Base-by-base conservation (phyloP, 2,329 filamentous ascomycete genomes). In the Xylariaceae sp. region DNA sequence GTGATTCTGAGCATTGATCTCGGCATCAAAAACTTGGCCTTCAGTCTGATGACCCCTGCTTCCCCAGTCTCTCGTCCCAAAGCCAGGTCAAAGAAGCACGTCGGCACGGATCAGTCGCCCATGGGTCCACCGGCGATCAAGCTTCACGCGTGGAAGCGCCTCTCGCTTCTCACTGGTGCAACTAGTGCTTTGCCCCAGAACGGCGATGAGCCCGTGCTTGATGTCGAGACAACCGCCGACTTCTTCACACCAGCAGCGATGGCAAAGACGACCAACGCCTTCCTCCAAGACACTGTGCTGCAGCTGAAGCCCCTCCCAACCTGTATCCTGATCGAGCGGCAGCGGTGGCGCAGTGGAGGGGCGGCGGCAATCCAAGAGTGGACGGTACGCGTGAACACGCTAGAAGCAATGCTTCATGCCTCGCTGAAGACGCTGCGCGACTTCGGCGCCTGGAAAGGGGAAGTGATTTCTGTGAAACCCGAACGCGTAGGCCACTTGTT, bases 351-450 rank as follows among this genome's bases (percentile, higher is more conserved):
- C 2, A 85, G 83, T 2, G 79, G 77, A n/a, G 81, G 86, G 8
- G 77, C 73, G 0, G 72, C 80, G 0, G 79, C 83, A 0, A 83
- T 95, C 1, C 81, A 85, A 55, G 88, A 95, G 70, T 95, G 89
- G 89, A 92, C 89, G 2, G 68, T 94, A 39, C 77, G 88, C 1
- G 89, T 95, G 8, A 92, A 92, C 61, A 85, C 87, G 63, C 79
- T 95, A 19, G 89, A 95, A 68, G 83, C 84, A 3, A 94, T 94
- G 84, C 71, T 95, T 0, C 87, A 91, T 74, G 86, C 86, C 8
- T 77, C 84, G 12, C 69, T 92, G 36, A 75, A 78, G 47, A 80
- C 84, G 0, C 65, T 89, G 45, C 70, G 71, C 43, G 67, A 71
- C 16, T 68, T 78, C 46, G 72, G 71, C 1, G 53, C 67, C 2